Percentiles rank a stretch among this genome's conserved stretches.
phyloP scores from a whole-genome alignment of 2,329 filamentous ascomycete genomes.

The Shiraia bambusicola region DNA sequence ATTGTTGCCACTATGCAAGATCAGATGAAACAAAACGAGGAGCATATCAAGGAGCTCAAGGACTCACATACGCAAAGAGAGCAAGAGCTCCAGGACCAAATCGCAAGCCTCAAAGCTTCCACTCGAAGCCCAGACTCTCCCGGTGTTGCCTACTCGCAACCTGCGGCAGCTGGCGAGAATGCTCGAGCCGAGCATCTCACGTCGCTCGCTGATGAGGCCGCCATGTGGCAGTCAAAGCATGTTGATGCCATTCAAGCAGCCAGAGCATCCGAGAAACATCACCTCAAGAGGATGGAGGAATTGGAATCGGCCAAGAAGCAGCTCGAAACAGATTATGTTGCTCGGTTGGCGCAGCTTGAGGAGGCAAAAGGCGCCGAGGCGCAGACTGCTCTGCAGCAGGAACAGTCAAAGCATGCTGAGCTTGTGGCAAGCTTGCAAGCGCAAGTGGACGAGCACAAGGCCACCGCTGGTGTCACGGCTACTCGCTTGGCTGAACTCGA shows the following conservation, averaged over 20 bases:
- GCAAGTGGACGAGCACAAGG: conserved; percentile 80
- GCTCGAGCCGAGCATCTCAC: conserved; percentile 60
- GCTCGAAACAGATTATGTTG: conserved; percentile 39
- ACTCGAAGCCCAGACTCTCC: conserved; percentile 37
- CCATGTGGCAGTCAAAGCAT: conserved; percentile 76
- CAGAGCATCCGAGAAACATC: conserved; percentile 69
- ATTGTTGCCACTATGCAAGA: conserved; percentile 84
- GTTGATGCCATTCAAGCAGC: conserved; percentile 68
- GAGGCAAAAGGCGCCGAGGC: conserved; percentile 29
- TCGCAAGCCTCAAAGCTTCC: conserved; percentile 66
- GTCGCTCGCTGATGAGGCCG: conserved; percentile 70
- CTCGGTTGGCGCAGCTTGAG: conserved; percentile 34
- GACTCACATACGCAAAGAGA: conserved; percentile 73
- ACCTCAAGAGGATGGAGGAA: conserved; percentile 70
- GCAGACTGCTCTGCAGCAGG: conserved; percentile 42
- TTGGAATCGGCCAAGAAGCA: conserved; percentile 63
- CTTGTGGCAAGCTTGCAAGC: conserved; percentile 62
- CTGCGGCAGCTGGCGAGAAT: conserved; percentile 24
- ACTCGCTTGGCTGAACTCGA: conserved; percentile 74
- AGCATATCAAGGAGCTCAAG: conserved; percentile 72
- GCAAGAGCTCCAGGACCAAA: conserved; percentile 69
- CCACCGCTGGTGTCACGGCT: conserved; percentile 68
- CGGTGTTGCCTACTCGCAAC: conserved; percentile 7
- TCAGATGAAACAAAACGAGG: conserved; percentile 82
- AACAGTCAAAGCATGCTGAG: conserved; percentile 51